These are phyloP conservation scores for Hemileia vastatrix DNA, from an alignment of 1,284 basidiomycete genomes.

Conservation along the genomic window DNA sequence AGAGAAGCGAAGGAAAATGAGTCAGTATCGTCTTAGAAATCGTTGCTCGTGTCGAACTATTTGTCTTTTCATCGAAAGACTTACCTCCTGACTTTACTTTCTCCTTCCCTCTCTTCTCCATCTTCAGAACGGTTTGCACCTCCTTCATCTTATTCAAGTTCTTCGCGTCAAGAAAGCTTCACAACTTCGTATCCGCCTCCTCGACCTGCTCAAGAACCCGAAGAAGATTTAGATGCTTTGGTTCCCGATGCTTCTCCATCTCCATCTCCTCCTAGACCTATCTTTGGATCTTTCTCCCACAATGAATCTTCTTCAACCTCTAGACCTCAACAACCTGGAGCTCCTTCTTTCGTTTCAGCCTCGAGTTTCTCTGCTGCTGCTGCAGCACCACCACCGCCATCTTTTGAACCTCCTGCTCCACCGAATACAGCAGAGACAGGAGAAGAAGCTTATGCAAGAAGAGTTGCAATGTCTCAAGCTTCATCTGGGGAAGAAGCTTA, in stretches of 20 bases:
- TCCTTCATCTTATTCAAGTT: conserved; percentile 11
- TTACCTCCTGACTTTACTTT: too few relatives aligned
- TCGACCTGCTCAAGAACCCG: not conserved
- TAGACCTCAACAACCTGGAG: not conserved
- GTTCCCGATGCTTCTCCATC: not conserved
- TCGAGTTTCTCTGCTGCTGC: not conserved
- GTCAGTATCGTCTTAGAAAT: too few relatives aligned
- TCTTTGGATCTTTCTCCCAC: not conserved
- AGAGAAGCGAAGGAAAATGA: too few relatives aligned
- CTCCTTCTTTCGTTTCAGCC: not conserved
- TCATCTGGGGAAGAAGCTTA: conserved; percentile 27
- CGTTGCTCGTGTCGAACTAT: too few relatives aligned
- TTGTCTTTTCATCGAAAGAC: too few relatives aligned
- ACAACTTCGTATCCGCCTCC: not conserved
- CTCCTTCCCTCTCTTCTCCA: not conserved
- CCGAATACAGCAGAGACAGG: conserved; percentile 16
- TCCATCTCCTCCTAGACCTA: not conserved
- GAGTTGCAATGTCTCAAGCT: conserved; percentile 22
- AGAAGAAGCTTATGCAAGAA: conserved; percentile 26
- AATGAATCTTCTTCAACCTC: not conserved
- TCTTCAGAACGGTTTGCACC: conserved; percentile 21
- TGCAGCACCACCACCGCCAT: conserved; percentile 2
- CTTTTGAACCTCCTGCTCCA: not conserved
- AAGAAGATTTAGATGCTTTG: conserved; percentile 7
- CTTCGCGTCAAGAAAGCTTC: not conserved